A percentile compares a stretch with the other conserved stretches of the same genome.
Conservation (phyloP, 306 rosid genomes). For the Quercus glauca region DNA sequence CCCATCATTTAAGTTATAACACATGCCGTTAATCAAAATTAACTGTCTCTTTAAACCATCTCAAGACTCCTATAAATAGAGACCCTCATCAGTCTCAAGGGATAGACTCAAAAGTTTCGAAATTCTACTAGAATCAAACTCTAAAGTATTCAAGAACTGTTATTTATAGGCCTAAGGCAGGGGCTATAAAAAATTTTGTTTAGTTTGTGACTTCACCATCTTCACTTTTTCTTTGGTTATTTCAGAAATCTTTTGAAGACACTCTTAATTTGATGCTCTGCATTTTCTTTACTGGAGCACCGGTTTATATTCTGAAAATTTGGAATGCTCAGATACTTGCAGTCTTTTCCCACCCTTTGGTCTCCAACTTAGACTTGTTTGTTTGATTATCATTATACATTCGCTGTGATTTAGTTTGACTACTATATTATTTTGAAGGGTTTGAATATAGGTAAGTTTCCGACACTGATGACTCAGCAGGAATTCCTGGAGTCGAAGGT, state of each 20-base stretch:
- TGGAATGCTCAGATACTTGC: too few species aligned
- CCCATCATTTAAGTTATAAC: too few species aligned
- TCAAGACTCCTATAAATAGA: too few species aligned
- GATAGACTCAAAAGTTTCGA: too few species aligned
- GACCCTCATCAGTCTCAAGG: too few species aligned
- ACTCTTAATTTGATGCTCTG: background rate
- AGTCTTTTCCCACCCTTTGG: background rate
- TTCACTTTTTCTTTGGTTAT: background rate
- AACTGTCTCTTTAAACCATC: too few species aligned
- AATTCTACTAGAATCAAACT: too few species aligned
- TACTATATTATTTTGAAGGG: background rate
- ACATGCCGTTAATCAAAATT: too few species aligned
- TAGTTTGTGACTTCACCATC: background rate
- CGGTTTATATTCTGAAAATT: background rate
- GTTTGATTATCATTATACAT: background rate
- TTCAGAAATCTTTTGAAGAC: background rate
- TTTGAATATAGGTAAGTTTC: slow-evolving; percentile 64
- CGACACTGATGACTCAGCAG: slow-evolving; percentile 73
- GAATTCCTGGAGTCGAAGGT: slow-evolving; percentile 83
- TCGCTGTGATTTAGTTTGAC: background rate
- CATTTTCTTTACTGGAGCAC: background rate
- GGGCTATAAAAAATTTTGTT: background rate
- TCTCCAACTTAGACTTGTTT: background rate
- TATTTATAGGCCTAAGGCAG: background rate
- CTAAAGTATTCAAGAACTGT: too few species aligned